A percentile compares a stretch with the other conserved stretches of the same genome.
Conservation (phyloP, 148 eudicot species). For the Polygonum maritimum region DNA sequence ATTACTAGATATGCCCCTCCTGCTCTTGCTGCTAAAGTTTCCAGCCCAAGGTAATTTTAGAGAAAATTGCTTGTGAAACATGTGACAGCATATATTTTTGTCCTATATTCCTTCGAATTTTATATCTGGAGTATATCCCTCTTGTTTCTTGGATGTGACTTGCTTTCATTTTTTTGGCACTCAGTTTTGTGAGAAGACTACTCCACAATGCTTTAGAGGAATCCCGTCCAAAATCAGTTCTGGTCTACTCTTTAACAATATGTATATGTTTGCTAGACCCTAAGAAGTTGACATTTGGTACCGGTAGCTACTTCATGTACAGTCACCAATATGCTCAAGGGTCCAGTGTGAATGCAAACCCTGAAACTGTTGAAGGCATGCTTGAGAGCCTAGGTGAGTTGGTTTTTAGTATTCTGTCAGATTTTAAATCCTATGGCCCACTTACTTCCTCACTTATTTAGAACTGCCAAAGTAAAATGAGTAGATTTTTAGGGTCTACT, state of each 20-base stretch:
- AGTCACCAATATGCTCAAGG: conserved; percentile 64
- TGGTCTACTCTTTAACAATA: conserved; percentile 75
- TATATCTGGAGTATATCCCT: neutral
- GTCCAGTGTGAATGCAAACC: conserved; percentile 46
- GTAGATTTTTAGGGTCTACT: neutral
- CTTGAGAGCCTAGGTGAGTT: conserved; percentile 68
- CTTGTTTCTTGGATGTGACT: neutral
- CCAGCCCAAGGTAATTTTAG: conserved; percentile 70
- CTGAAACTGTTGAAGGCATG: conserved; percentile 89
- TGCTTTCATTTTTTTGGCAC: neutral
- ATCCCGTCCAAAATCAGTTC: conserved; percentile 82
- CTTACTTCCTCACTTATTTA: neutral
- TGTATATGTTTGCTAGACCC: conserved; percentile 97
- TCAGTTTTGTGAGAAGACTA: conserved; percentile 77
- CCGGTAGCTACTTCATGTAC: conserved; percentile 43
- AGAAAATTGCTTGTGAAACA: neutral
- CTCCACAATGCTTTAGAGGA: conserved; percentile 85
- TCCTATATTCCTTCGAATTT: neutral
- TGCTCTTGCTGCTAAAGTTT: conserved; percentile 69
- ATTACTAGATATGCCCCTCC: conserved; percentile 84
- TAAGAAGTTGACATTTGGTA: conserved; percentile 58
- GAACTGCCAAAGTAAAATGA: neutral
- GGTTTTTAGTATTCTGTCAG: neutral
- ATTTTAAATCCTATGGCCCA: neutral
- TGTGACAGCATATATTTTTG: neutral